Conservation (phyloP, 148 eudicot species). For the Rhododendron simsii region DNA sequence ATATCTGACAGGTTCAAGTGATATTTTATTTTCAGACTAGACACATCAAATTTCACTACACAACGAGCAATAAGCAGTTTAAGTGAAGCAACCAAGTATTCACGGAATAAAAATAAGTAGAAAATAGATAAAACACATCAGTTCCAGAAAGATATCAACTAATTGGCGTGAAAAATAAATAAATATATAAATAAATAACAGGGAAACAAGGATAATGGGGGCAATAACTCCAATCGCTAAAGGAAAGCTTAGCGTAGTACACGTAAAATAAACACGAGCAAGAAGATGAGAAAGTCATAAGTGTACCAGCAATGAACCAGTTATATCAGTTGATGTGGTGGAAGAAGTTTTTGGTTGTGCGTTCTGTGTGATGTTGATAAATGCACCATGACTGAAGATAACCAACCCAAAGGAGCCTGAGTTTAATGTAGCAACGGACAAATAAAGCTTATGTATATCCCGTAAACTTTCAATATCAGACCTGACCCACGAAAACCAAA, state of each 20-base stretch:
- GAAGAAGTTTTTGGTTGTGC: slow-evolving; percentile 75
- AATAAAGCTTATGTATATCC: too few relatives aligned
- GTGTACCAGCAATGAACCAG: slow-evolving; percentile 77
- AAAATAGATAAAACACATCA: background rate
- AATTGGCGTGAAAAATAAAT: background rate
- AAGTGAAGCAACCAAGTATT: too few relatives aligned
- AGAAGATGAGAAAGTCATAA: slow-evolving; percentile 7
- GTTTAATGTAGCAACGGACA: background rate
- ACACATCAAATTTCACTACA: too few relatives aligned
- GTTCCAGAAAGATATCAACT: background rate
- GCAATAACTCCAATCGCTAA: too few relatives aligned
- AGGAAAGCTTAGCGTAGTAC: background rate
- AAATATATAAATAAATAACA: background rate
- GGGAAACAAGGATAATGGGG: background rate
- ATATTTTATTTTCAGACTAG: too few relatives aligned
- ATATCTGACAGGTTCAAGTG: too few relatives aligned
- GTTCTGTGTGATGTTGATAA: slow-evolving; percentile 77
- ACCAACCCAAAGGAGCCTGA: slow-evolving; percentile 65
- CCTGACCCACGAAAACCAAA: slow-evolving; percentile 27
- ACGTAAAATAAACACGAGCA: background rate
- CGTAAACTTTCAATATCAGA: slow-evolving; percentile 20
- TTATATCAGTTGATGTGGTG: slow-evolving; percentile 65
- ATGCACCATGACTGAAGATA: slow-evolving; percentile 79
- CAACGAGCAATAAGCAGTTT: too few relatives aligned
- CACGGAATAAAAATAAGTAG: background rate